A percentile compares a stretch with the other conserved stretches of the same genome.
Conservation (phyloP, 306 rosid species). For the Quillaja saponaria region DNA sequence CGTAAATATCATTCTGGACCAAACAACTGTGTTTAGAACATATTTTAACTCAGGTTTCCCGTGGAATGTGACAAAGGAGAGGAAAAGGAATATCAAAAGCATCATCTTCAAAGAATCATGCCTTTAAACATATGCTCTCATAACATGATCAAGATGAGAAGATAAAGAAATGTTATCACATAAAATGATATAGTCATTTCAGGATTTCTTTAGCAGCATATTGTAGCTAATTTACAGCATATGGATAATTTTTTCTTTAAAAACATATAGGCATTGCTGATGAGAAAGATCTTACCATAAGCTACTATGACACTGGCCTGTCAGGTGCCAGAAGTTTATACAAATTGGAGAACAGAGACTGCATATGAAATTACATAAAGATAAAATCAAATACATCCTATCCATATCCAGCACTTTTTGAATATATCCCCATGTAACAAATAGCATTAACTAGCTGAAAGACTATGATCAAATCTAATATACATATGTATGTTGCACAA, state of each 20-base stretch:
- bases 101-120: too few relatives aligned
- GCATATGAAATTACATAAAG: constrained; percentile 50
- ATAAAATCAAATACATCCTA: constrained; percentile 10
- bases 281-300: constrained; percentile 67
- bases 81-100: too few relatives aligned
- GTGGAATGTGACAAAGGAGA: too few relatives aligned
- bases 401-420: constrained; percentile 12
- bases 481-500: too few relatives aligned
- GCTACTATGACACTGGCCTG: constrained; percentile 82
- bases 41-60: too few relatives aligned
- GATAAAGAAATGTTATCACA: background rate
- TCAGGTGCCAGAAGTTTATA: constrained; percentile 84
- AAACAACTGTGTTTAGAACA: too few relatives aligned
- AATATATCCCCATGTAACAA: constrained; percentile 15
- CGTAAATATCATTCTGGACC: too few relatives aligned
- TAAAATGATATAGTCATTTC: background rate
- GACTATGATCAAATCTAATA: constrained; percentile 19
- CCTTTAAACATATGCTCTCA: too few relatives aligned
- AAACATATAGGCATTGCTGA: background rate
- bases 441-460: constrained; percentile 19
- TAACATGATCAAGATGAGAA: background rate
- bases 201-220: background rate
- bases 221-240: background rate
- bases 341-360: constrained; percentile 79
- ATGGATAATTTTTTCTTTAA: too few relatives aligned